These are phyloP conservation scores for Thecaphora thlaspeos DNA, from an alignment of 1,284 basidiomycete genomes.

Conservation along the genomic window DNA sequence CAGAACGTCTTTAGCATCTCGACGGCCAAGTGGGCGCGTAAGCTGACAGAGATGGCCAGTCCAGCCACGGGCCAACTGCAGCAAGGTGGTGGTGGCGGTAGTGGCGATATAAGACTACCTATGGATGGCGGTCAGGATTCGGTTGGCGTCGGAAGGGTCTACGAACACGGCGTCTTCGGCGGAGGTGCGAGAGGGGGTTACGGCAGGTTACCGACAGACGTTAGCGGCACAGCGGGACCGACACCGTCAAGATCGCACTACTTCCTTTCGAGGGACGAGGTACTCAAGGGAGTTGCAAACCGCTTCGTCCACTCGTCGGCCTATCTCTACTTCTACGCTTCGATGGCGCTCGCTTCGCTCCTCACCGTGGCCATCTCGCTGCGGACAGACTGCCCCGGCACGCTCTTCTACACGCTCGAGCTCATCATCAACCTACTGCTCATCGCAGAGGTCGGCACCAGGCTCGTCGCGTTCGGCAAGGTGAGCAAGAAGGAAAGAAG, in stretches of 20 bases:
- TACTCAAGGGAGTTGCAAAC: conserved; percentile 56
- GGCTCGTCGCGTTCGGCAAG: conserved; percentile 51
- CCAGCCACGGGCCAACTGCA: not conserved
- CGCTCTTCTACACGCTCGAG: conserved; percentile 52
- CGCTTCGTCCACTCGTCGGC: conserved; percentile 54
- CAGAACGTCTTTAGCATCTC: conserved; percentile 38
- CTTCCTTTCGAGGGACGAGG: conserved; percentile 46
- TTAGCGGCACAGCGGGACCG: not conserved
- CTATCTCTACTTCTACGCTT: conserved; percentile 55
- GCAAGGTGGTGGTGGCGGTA: not conserved
- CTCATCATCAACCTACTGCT: conserved; percentile 50
- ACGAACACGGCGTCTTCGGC: conserved; percentile 19
- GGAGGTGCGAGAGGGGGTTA: conserved; percentile 1
- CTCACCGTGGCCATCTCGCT: conserved; percentile 51
- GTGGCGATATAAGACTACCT: not conserved
- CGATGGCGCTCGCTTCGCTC: conserved; percentile 52
- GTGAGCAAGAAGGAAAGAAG: too few relatives aligned
- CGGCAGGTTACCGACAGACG: conserved; percentile 7
- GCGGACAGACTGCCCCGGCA: conserved; percentile 47
- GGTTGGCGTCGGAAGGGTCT: conserved; percentile 27
- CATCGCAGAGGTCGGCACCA: conserved; percentile 51
- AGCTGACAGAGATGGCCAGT: conserved; percentile 20
- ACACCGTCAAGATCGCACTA: conserved; percentile 41
- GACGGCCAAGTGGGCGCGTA: conserved; percentile 29
- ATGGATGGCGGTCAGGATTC: conserved; percentile 5